Percentiles rank a stretch among this genome's conserved stretches.
phyloP scores from a whole-genome alignment of 164 flowering plant genomes.

The Euptelea pleiosperma region DNA sequence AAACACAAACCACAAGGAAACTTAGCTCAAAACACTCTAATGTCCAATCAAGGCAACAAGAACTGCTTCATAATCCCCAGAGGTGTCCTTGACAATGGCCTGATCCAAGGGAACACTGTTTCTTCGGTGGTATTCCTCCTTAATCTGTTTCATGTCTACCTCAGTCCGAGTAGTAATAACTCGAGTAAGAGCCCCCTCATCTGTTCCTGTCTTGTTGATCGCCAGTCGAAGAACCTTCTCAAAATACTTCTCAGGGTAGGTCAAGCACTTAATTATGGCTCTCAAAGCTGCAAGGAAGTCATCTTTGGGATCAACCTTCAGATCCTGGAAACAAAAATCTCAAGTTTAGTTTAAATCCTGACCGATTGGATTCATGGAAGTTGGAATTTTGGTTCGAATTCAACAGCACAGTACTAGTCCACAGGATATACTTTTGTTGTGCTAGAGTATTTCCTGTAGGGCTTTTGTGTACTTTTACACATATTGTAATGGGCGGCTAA shows the following conservation, averaged over 20 bases:
- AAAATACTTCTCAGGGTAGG: slow-evolving; percentile 51
- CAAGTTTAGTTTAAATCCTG: neutral
- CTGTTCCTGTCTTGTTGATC: slow-evolving; percentile 53
- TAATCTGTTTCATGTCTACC: slow-evolving; percentile 54
- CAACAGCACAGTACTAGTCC: no score
- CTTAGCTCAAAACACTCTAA: slow-evolving; percentile 25
- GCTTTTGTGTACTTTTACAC: no score
- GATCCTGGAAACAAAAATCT: slow-evolving; percentile 34
- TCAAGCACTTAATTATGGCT: slow-evolving; percentile 47
- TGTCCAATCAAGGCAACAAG: slow-evolving; percentile 54
- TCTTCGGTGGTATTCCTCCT: slow-evolving; percentile 42
- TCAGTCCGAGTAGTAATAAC: slow-evolving; percentile 62
- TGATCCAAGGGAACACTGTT: slow-evolving; percentile 52
- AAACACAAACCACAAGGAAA: no score
- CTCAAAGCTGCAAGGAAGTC: slow-evolving; percentile 43
- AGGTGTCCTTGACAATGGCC: slow-evolving; percentile 51
- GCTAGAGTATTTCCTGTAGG: no score
- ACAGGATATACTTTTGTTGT: no score
- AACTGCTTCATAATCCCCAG: slow-evolving; percentile 55
- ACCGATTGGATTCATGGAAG: no score
- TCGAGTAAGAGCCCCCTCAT: slow-evolving; percentile 65
- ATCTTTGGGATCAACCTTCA: slow-evolving; percentile 45
- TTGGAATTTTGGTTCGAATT: no score
- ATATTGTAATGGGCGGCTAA: no score
- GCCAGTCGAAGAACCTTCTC: slow-evolving; percentile 52